phyloP scores from a whole-genome alignment of 768 basidiomycete species.

The Lentinus tigrinus region DNA sequence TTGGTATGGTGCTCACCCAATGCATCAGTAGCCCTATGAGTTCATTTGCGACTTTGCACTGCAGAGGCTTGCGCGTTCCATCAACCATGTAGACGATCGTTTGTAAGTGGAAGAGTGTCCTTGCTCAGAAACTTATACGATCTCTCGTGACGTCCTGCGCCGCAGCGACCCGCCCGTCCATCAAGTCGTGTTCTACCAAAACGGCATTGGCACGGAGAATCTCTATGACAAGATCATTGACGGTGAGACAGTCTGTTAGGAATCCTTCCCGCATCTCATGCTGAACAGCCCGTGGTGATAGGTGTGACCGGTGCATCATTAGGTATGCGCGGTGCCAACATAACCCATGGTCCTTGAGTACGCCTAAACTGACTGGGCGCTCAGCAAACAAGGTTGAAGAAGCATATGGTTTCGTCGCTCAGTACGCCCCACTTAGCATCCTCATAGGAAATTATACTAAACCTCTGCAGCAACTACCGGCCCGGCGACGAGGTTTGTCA shows the following conservation, averaged over 20 bases:
- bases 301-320: constrained; percentile 64
- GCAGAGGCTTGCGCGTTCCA: constrained; percentile 30
- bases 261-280: no score
- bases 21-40: neutral
- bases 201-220: constrained; percentile 51
- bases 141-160: no score
- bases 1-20: constrained; percentile 19
- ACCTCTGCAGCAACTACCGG: constrained; percentile 53
- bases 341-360: no score
- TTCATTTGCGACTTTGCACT: neutral
- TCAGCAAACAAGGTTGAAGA: constrained; percentile 74
- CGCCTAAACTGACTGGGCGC: no score
- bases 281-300: constrained; percentile 27
- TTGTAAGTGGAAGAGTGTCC: constrained; percentile 17
- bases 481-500: constrained; percentile 68
- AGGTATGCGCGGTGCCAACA: constrained; percentile 36
- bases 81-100: constrained; percentile 32
- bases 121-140: no score
- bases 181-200: constrained; percentile 34
- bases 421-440: constrained; percentile 45
- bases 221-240: constrained; percentile 60
- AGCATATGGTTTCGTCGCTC: constrained; percentile 77
- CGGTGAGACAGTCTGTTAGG: constrained; percentile 36
- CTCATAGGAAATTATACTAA: neutral
- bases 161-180: constrained; percentile 25